Evolutionary conservation across 2,329 filamentous ascomycete species (phyloP), one percentile per base, ranked within the genome.

Genomic region (Colletotrichum gigasporum): DNA sequence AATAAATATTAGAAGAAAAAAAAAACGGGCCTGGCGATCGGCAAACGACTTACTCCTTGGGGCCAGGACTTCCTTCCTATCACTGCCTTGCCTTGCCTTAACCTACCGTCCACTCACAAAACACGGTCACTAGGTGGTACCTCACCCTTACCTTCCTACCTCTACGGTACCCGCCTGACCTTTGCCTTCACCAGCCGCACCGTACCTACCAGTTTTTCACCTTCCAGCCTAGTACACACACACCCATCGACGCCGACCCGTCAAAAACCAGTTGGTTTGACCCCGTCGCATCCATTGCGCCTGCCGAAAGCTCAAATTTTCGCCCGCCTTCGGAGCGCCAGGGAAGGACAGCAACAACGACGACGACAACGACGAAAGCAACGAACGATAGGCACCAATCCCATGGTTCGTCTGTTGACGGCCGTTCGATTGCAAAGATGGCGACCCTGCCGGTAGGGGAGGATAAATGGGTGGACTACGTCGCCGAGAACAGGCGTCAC

Each of bases 381-480:
- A 18, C 12, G 18, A 14, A 26, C 30, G 18, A 50, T 50, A 20
- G 42, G 20, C 22, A 18, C 42, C 28, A 22, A 26, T 65, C 57
- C 57, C 62, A 65, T 65, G 62, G 57, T 65, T 62, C 48, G 57
- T 55, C 57, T 62, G 48, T 50, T 62, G 62, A 65, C 62, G 62
- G 54, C 56, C 56, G 42, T 48, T 32, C 56, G 56, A 65, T 39
- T 55, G 45, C 56, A 62, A 79, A 67, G 63, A 85, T 85, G 82
- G 79, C 78, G 71, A 81, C 75, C 68, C 61, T 64, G 57, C 90
- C 91, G 45, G 83, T 93, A 69, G 91, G 91, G 71, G 92, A 96
- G 80, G 88, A 91, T 63, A 86, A 85, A 74, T 96, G 92, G 92
- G 78, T 91, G 69, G 90, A 91, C 70, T 92, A 91, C 77, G 85